These are phyloP conservation scores for Tympanopsis confertula DNA, from an alignment of 2,329 filamentous ascomycete genomes.

Conservation along the genomic window DNA sequence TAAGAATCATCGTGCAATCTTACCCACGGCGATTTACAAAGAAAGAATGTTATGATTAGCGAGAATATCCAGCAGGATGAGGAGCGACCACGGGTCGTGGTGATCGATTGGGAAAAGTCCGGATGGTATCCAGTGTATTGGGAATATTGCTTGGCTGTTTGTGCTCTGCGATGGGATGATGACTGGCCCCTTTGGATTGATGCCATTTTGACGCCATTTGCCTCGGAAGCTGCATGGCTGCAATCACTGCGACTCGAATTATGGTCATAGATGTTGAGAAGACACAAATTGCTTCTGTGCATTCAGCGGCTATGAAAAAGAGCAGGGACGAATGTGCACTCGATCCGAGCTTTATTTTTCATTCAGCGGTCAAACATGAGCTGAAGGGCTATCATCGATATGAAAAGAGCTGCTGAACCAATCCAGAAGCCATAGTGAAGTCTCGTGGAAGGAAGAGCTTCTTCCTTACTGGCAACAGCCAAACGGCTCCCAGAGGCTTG, in stretches of 20 bases:
- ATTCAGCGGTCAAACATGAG: no score
- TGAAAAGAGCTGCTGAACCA: no score
- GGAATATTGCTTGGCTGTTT: not conserved
- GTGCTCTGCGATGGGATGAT: not conserved
- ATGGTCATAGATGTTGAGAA: no score
- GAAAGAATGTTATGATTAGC: not conserved
- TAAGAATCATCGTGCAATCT: not conserved
- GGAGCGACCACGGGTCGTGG: not conserved
- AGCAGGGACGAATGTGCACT: no score
- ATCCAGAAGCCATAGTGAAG: no score
- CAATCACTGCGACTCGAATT: not conserved
- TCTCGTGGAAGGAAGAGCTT: no score
- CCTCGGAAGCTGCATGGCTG: not conserved
- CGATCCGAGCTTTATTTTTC: no score
- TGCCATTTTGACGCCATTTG: not conserved
- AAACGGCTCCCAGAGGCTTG: no score
- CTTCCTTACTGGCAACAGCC: no score
- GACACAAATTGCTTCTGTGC: no score
- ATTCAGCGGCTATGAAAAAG: no score
- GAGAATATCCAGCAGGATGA: not conserved
- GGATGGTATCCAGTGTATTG: not conserved
- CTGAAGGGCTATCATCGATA: no score
- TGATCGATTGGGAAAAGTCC: not conserved
- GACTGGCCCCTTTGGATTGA: not conserved
- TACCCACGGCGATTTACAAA: not conserved